phyloP scores from a whole-genome alignment of 768 basidiomycete genomes.

The Tulasnella sp. region DNA sequence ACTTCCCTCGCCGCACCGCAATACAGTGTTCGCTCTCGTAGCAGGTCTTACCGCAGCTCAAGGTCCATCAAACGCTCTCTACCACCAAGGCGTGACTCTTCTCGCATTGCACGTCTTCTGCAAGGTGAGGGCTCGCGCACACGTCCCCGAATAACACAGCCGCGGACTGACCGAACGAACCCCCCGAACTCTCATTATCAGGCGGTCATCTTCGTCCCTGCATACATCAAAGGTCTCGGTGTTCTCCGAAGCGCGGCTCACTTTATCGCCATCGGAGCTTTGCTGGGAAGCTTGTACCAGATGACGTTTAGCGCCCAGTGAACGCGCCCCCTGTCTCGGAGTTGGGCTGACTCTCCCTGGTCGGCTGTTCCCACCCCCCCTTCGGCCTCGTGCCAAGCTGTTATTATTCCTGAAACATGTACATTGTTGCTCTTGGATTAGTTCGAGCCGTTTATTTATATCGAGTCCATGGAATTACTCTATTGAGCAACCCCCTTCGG shows the following conservation, averaged over 20 bases:
- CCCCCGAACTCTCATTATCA: background rate
- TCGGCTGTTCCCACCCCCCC: too few species aligned
- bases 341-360: background rate
- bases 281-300: slow-evolving; percentile 8
- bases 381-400: too few species aligned
- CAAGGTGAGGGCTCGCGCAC: background rate
- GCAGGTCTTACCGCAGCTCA: background rate
- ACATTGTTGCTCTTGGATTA: too few species aligned
- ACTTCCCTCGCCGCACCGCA: background rate
- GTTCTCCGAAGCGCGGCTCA: background rate
- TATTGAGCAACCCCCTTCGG: too few species aligned
- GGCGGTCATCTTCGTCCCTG: slow-evolving; percentile 5
- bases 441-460: too few species aligned
- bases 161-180: background rate
- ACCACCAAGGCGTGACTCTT: slow-evolving; percentile 1
- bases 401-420: background rate
- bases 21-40: background rate
- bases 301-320: slow-evolving; percentile 12
- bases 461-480: too few species aligned
- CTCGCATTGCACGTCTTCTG: slow-evolving; percentile 12
- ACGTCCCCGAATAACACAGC: too few species aligned
- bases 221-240: background rate
- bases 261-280: background rate
- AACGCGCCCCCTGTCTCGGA: background rate
- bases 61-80: background rate